Base-by-base conservation (phyloP, 805 yeast genomes). In the Cyberlindnera euphorbiiphila region DNA sequence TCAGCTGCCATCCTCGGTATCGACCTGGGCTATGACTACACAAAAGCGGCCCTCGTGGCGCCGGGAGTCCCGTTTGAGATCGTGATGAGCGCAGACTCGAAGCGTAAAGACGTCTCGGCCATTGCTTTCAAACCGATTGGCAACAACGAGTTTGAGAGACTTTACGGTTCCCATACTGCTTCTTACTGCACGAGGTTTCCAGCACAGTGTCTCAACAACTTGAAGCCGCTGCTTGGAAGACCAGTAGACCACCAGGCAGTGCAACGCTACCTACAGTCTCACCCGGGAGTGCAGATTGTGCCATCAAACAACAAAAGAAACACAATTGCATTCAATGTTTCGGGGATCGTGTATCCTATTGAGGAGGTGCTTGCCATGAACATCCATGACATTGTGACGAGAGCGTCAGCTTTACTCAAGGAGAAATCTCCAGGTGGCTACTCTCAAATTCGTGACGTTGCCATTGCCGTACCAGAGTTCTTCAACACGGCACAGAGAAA, bases 311-410 rank as follows among this genome's bases (percentile, higher is more conserved):
- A 61, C 50, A 55, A 61, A 30, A 68, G 86, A 47, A 62, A 72
- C 36, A 68, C 86, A 1, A 62, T 86, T 29, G 71, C 79, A n/a
- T 67, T 85, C 47, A 51, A 62, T 3, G 54, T 76, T n/a, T 71
- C 69, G 26, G 68, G 68, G 36, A 68, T 69, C 3, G 59, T 65
- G 20, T 76, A 67, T 38, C 65, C 81, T 4, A 69, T 80, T 10
- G 97, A 93, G 61, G 97, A 93, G 58, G 56, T 85, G 1, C 60
- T 83, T 22, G 97, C 94, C 7, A 91, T 93, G 98, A 68, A 72
- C 34, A 64, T 91, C 37, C 71, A 71, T 36, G 83, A 86, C 37
- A 67, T 84, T 45, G 75, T 74, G 41, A 49, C 56, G 4, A 72
- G 95, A 37, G 95, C 94, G 4, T 68, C 79, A 36, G 60, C 58